A percentile compares a stretch with the other conserved stretches of the same genome.
phyloP scores from a whole-genome alignment of 1,139 yeast genomes.

The Debaryomyces sp. region DNA sequence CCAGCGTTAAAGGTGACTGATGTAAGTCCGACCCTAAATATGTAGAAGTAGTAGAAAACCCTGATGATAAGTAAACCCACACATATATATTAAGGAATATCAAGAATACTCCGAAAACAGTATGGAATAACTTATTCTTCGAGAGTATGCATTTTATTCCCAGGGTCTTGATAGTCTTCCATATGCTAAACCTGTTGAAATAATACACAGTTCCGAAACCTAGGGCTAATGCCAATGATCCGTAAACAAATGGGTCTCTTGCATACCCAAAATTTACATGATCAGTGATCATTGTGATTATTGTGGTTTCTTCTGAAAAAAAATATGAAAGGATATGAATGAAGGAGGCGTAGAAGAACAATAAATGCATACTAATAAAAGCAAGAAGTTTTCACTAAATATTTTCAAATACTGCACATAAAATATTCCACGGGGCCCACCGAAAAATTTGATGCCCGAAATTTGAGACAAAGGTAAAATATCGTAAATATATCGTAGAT shows the following conservation, averaged over 20 bases:
- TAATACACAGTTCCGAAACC: constrained; percentile 1
- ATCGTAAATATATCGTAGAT: too few species aligned
- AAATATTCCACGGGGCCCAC: too few species aligned
- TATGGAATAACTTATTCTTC: not conserved
- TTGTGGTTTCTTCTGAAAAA: not conserved
- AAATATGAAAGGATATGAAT: too few species aligned
- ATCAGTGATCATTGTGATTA: not conserved
- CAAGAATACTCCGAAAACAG: not conserved
- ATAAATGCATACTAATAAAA: not conserved
- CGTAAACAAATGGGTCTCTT: not conserved
- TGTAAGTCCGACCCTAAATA: not conserved
- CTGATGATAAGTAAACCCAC: not conserved
- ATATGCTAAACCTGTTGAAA: not conserved
- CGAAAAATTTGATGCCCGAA: too few species aligned
- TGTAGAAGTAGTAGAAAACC: not conserved
- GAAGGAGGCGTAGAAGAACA: not conserved
- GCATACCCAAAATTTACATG: not conserved
- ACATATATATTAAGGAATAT: not conserved
- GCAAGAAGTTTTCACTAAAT: too few species aligned
- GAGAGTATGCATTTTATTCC: not conserved
- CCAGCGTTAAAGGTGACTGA: constrained; percentile 1
- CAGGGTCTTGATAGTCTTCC: not conserved
- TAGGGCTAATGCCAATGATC: not conserved
- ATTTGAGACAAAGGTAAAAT: too few species aligned
- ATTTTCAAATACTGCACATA: too few species aligned